Evolutionary conservation across 352 stramenopile genomes (phyloP), one percentile per base, ranked within the genome.

Genomic region (Globisporangium ultimum): DNA sequence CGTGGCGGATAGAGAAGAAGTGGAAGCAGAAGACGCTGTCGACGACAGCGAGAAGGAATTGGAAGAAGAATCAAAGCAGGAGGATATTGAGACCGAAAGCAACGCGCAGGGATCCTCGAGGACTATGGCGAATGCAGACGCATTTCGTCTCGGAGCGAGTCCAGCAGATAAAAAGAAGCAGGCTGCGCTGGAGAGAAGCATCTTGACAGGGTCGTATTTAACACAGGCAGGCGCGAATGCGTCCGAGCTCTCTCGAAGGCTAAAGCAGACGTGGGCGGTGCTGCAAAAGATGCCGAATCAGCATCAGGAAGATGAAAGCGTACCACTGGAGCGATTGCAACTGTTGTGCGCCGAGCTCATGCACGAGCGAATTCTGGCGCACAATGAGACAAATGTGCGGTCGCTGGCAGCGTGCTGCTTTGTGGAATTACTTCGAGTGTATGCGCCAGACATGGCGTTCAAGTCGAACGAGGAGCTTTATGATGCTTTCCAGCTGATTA

Each of bases 391-490:
- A 45, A 73, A 80, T 45, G 76, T 90, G 17, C 74, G 72, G 0
- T 78, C 83, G 13, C 66, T 93, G 22, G 72, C 78, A 7, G 80
- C 81, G 18, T 92, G 81, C 47, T 93, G 83, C 41, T 70, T 92
- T 15, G 80, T 74, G n/a, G 84, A 96, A 28, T 53, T 91, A 10
- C 48, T 93, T 52, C 83, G 87, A 5, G 57, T 92, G 14, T 72
- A 81, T 38, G 64, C 79, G 8, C 84, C 84, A 0, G 76, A 89
- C 34, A 80, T 79, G 64, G 78, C 84, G 4, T 91, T 91, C 61
- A 62, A 62, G 53, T 86, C 80, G 9, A 72, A 74, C 15, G 76
- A 91, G 42, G 78, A 87, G 55, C 63, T 91, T 2, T 89, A 91
- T 60, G 73, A 80, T 8, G 80, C 75, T 0, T 91, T 93, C 54